Conservation (phyloP, 257 asterid species). For the Nicotiana paniculata region DNA sequence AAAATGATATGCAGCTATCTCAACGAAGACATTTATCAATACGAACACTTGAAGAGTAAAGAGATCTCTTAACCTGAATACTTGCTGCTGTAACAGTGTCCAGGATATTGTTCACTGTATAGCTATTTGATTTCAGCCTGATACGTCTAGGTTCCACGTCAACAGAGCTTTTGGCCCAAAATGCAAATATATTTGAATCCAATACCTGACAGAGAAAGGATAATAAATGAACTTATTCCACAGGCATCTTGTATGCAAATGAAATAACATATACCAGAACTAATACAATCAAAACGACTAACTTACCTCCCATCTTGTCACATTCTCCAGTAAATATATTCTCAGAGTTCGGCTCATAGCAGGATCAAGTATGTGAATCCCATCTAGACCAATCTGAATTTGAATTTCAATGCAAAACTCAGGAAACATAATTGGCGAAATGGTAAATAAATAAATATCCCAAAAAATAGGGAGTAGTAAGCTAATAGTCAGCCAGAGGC, state of each 20-base stretch:
- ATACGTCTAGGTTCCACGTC: conserved; percentile 67
- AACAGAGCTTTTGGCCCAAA: conserved; percentile 72
- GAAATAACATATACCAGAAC: neutral
- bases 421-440: neutral
- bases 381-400: conserved; percentile 79
- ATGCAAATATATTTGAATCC: conserved; percentile 78
- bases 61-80: conserved; percentile 57
- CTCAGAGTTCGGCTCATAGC: conserved; percentile 50
- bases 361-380: conserved; percentile 70
- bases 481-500: neutral
- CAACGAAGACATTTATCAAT: neutral
- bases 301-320: conserved; percentile 79
- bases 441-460: neutral
- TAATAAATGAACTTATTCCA: neutral
- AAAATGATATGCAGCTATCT: neutral
- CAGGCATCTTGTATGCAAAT: neutral
- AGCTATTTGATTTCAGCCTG: conserved; percentile 79
- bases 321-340: conserved; percentile 59
- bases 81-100: conserved; percentile 89
- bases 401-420: neutral
- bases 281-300: neutral
- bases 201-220: conserved; percentile 41
- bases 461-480: neutral
- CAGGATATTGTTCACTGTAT: conserved; percentile 73
- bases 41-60: neutral